These are phyloP conservation scores for Scedosporium minutisporum DNA, from an alignment of 2,329 filamentous ascomycete species.

Conservation along the genomic window DNA sequence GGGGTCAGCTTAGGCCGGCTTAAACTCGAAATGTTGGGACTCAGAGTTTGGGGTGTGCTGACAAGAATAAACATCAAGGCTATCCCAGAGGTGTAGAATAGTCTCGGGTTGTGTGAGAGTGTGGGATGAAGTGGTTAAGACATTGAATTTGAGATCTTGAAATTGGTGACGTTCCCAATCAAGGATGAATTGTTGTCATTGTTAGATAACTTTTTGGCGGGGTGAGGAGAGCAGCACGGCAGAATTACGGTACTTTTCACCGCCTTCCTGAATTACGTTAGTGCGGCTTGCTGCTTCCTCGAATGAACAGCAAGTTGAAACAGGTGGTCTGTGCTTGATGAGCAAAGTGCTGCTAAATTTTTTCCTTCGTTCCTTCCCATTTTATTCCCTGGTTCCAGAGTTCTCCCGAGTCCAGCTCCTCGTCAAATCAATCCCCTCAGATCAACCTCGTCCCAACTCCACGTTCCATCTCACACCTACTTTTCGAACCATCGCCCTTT, in stretches of 20 bases:
- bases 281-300: neutral
- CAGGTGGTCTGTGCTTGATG: neutral
- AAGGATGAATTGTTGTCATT: neutral
- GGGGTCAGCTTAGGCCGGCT: constrained; percentile 1
- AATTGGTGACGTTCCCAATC: neutral
- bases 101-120: neutral
- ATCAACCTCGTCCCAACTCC: neutral
- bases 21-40: neutral
- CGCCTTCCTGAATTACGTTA: neutral
- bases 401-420: neutral
- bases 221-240: neutral
- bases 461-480: neutral
- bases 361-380: neutral
- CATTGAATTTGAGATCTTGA: neutral
- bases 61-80: constrained; percentile 42
- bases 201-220: neutral
- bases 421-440: neutral
- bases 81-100: neutral
- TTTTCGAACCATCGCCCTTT: neutral
- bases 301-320: neutral
- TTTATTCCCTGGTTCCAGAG: neutral
- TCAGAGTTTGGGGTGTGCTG: constrained; percentile 11
- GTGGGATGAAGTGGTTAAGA: neutral
- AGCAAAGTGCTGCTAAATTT: neutral
- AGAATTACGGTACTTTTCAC: neutral